Conservation (phyloP, 495 filamentous ascomycete genomes). For the Talaromyces wortmannii region DNA sequence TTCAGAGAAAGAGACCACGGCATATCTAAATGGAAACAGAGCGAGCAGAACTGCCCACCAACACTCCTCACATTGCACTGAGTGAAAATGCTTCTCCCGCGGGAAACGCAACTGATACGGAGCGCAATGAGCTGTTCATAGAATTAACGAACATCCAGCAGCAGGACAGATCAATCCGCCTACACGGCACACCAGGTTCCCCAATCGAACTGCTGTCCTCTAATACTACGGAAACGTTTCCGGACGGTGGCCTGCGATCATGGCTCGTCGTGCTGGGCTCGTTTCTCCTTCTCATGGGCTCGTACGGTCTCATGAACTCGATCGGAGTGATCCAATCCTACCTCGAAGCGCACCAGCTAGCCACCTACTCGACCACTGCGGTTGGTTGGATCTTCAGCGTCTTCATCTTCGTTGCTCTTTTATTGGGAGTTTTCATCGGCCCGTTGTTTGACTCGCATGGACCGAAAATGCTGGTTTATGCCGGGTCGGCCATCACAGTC, state of each 20-base stretch:
- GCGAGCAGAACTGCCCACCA: no score
- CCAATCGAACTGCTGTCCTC: not conserved
- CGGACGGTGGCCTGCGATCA: slow-evolving; percentile 52
- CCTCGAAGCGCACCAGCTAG: slow-evolving; percentile 52
- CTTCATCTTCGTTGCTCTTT: slow-evolving; percentile 57
- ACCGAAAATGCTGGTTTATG: slow-evolving; percentile 42
- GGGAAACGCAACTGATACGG: no score
- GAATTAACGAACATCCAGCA: no score
- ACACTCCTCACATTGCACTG: no score
- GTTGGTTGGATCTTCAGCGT: slow-evolving; percentile 62
- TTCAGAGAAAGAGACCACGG: no score
- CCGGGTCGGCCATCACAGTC: slow-evolving; percentile 43
- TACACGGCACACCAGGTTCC: not conserved
- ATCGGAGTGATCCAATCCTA: slow-evolving; percentile 59
- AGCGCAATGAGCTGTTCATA: no score
- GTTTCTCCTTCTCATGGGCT: slow-evolving; percentile 53
- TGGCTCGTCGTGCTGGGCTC: slow-evolving; percentile 61
- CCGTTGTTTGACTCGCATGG: slow-evolving; percentile 60
- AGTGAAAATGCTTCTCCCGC: no score
- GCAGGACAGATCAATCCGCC: not conserved
- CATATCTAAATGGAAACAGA: no score
- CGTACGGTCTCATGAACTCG: slow-evolving; percentile 57
- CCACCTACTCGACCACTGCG: slow-evolving; percentile 42
- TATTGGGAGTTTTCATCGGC: slow-evolving; percentile 56
- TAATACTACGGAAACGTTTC: slow-evolving; percentile 33